Base-by-base conservation (phyloP, 1,284 basidiomycete genomes). In the Jaminaea rosea region DNA sequence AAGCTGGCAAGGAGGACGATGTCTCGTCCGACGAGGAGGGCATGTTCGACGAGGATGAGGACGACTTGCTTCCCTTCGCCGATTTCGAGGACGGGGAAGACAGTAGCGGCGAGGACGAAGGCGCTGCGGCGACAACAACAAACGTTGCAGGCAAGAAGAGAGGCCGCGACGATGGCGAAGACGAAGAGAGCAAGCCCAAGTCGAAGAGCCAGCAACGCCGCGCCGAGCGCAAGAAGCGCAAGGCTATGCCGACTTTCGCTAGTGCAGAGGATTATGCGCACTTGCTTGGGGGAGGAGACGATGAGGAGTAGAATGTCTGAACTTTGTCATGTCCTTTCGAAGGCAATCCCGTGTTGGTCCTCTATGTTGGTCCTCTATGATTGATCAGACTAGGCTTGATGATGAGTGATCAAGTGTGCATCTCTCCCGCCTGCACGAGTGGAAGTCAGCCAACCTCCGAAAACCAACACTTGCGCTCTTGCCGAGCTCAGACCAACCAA, bases 241-340 rank as follows among this genome's bases (percentile, higher is more conserved):
- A 73, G 44, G 63, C 62, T 36, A 69, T 90, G 63, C 90, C 91
- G 1, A 86, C 84, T 26, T 96, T 98, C 68, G 93, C 88, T 1
- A 87, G 84, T 70, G 93, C 93, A 60, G 93, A 97, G 58, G 93
- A 96, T 63, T 98, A 94, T 69, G 87, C 87, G 45, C 86, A 83
- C 75, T 80, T 97, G 79, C 91, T 97, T 2, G 65, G 50, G 13
- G 24, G 28, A 17, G 49, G 46, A 21, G 48, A 52, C 28, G 50
- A 53, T 23, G 50, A 52, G 27, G 46, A 51, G 13, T 19, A n/a
- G 10, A 26, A 42, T 9, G 15, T 44, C 27, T 39, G n/a, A n/a
- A n/a, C n/a, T n/a, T n/a, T n/a, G n/a, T n/a, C n/a, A n/a, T n/a
- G n/a, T n/a, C n/a, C n/a, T n/a, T n/a, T n/a, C n/a, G n/a, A n/a